Base-by-base conservation (phyloP, 2,329 filamentous ascomycete genomes). In the Penicillium sp. region DNA sequence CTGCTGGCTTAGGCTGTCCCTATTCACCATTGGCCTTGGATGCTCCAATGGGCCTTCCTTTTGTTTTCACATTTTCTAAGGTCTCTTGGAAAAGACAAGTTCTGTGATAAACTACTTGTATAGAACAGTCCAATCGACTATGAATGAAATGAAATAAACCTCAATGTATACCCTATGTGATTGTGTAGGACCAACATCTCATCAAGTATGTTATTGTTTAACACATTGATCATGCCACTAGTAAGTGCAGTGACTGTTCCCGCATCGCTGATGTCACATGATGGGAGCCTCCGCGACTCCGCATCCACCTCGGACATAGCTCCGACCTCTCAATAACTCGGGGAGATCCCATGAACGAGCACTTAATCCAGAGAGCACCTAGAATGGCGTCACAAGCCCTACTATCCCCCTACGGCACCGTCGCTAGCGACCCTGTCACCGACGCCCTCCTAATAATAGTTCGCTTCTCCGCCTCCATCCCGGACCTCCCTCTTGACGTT, bases 401-500 rank as follows among this genome's bases (percentile, higher is more conserved):
- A 33, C 39, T 59, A 36, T 42, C 60, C 26, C 45, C 59, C 18
- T 45, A 39, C 18, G 16, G 36, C 36, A 39, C 63, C 24, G 24
- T 18, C 16, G 39, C 42, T 29, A 48, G 34, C 33, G 54, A 60
- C 29, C 13, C 44, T 10, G n/a, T 47, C 12, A 45, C 47, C 16
- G 52, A 65, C 21, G 53, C 59, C 13, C 80, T 96, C 51, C 85
- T 88, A 65, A 80, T 97, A 42, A 93, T 89, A 34, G 86, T 97
- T 70, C 91, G 93, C 71, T 97, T 99, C 81, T 90, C 90, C 48
- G 86, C 87, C 54, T 86, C 90, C 1, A 82, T 93, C 52, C 87
- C 90, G 15, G 94, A 97, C 70, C 82, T 96, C 36, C 82, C 87
- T 38, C 82, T 97, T 54, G 85, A 90, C 65, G 84, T 97, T 65